Conservation (phyloP, 148 eudicot species). For the Cornus florida region DNA sequence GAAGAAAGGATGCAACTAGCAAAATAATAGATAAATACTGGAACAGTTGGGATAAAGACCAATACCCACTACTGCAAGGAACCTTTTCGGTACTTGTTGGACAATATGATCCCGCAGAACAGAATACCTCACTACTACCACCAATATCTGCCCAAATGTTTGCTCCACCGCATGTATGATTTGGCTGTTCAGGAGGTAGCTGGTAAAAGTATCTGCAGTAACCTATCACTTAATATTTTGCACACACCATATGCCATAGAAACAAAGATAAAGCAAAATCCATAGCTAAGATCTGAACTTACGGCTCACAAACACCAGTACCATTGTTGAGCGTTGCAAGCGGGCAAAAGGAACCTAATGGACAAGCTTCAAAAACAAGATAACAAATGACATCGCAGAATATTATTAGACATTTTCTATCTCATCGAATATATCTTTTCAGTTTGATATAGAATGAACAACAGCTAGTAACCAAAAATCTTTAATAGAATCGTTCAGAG, state of each 20-base stretch:
- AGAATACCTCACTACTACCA: slow-evolving; percentile 55
- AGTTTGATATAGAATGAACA: not conserved
- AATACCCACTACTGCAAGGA: slow-evolving; percentile 74
- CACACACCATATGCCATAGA: not conserved
- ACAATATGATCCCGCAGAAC: slow-evolving; percentile 88
- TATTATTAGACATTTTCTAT: slow-evolving; percentile 12
- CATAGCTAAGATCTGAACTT: slow-evolving; percentile 31
- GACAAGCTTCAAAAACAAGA: slow-evolving; percentile 68
- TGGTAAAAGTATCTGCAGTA: slow-evolving; percentile 69
- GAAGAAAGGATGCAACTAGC: not conserved
- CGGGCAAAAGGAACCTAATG: slow-evolving; percentile 90
- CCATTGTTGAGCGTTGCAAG: slow-evolving; percentile 47
- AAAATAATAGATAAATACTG: not conserved
- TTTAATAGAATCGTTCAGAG: not conserved
- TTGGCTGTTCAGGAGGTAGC: slow-evolving; percentile 54
- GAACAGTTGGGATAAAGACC: slow-evolving; percentile 10
- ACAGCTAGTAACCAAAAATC: not conserved
- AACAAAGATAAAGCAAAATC: not conserved
- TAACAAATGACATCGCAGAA: slow-evolving; percentile 8
- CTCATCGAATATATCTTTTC: not conserved
- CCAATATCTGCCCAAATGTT: slow-evolving; percentile 78
- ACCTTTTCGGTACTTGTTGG: slow-evolving; percentile 54
- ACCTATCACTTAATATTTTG: slow-evolving; percentile 7
- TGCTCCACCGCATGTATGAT: slow-evolving; percentile 95
- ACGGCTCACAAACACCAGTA: slow-evolving; percentile 86